phyloP scores from a whole-genome alignment of 768 basidiomycete genomes.

The Omphalotus guepiniiformis region DNA sequence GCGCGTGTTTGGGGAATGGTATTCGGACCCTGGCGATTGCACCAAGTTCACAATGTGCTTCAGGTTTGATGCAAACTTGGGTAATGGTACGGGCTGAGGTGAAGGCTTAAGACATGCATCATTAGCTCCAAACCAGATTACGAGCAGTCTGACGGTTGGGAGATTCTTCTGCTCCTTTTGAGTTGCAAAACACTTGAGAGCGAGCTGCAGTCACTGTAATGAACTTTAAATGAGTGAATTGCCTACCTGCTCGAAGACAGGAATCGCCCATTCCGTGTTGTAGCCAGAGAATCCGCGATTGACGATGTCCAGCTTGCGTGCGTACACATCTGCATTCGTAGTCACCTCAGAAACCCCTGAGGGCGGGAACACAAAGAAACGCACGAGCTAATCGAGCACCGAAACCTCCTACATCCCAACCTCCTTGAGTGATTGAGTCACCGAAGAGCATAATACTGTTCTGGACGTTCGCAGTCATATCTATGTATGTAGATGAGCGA shows the following conservation, averaged over 20 bases:
- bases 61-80: conserved; percentile 62
- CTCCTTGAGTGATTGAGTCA: conserved; percentile 75
- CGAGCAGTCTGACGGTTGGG: conserved; percentile 67
- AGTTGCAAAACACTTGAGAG: conserved; percentile 53
- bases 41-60: conserved; percentile 57
- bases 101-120: conserved; percentile 68
- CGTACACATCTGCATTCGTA: conserved; percentile 57
- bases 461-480: conserved; percentile 55
- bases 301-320: conserved; percentile 77
- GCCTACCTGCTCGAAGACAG: conserved; percentile 70
- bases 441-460: conserved; percentile 75
- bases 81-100: conserved; percentile 73
- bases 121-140: conserved; percentile 90
- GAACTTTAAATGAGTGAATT: background rate
- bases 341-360: too few relatives aligned
- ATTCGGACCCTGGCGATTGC: conserved; percentile 53
- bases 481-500: background rate
- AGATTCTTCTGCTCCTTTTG: conserved; percentile 39
- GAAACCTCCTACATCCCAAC: conserved; percentile 59
- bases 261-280: conserved; percentile 82
- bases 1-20: conserved; percentile 67
- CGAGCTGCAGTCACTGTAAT: background rate
- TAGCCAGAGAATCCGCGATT: conserved; percentile 86
- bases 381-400: conserved; percentile 64
- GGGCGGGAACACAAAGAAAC: conserved; percentile 19